Evolutionary conservation across 495 filamentous ascomycete species (phyloP).

Genomic region (Stereocaulon alpinum): DNA sequence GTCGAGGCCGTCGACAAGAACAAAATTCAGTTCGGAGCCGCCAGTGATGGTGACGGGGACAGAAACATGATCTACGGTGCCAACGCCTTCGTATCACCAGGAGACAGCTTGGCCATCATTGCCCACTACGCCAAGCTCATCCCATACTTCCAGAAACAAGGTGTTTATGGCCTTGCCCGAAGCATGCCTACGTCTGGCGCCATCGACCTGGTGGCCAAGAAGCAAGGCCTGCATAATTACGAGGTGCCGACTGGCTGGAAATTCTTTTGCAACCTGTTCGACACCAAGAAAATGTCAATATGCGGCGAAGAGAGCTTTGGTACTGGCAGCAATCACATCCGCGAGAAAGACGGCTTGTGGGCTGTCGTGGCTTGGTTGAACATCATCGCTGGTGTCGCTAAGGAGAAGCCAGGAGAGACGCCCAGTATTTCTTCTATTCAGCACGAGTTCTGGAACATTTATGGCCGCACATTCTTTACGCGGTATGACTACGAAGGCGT

Average conservation of each 20-base stretch:
- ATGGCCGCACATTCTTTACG: constrained; percentile 97
- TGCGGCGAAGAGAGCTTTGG: constrained; percentile 98
- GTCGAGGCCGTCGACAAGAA: constrained; percentile 90
- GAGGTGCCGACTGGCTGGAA: constrained; percentile 99
- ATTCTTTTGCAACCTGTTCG: constrained; percentile 98
- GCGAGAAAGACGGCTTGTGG: constrained; percentile 98
- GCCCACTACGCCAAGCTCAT: constrained; percentile 91
- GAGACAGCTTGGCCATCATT: constrained; percentile 94
- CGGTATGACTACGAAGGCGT: constrained; percentile 97
- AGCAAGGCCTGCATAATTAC: constrained; percentile 83
- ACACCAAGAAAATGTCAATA: constrained; percentile 95
- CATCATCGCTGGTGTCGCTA: constrained; percentile 89
- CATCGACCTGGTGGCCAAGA: constrained; percentile 88
- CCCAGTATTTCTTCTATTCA: constrained; percentile 94
- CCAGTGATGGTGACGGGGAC: constrained; percentile 93
- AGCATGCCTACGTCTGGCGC: constrained; percentile 96
- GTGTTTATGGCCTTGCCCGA: constrained; percentile 86
- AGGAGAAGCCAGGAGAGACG: constrained; percentile 58
- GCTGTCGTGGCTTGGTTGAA: constrained; percentile 96
- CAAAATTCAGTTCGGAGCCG: constrained; percentile 88
- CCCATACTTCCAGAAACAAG: constrained; percentile 95
- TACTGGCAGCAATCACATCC: constrained; percentile 97
- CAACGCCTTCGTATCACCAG: constrained; percentile 90
- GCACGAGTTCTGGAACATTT: constrained; percentile 92
- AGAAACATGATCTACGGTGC: constrained; percentile 99